phyloP scores from a whole-genome alignment of 306 rosid genomes.

The Begonia fuchsioides region DNA sequence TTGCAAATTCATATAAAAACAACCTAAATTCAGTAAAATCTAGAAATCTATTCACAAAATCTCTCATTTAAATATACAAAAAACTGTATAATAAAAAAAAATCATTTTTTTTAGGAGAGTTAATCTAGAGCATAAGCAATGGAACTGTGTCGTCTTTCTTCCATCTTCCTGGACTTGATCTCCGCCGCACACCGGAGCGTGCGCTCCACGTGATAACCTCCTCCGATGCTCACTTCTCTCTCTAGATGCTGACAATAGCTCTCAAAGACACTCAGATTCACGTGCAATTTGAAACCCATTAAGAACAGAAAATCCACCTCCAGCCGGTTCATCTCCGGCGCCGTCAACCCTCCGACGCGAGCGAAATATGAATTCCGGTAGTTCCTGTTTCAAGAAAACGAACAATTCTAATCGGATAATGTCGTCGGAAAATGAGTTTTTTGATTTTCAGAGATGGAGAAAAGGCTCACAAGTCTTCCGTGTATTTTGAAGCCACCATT shows the following conservation, averaged over 20 bases:
- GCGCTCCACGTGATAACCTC: constrained; percentile 79
- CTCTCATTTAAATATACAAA: no score
- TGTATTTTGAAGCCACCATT: constrained; percentile 91
- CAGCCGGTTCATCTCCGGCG: constrained; percentile 56
- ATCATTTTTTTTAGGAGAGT: not conserved
- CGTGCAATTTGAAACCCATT: constrained; percentile 88
- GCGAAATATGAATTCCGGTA: constrained; percentile 80
- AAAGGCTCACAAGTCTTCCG: constrained; percentile 76
- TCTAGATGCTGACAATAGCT: constrained; percentile 84
- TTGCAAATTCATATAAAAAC: no score
- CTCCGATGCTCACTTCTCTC: constrained; percentile 92
- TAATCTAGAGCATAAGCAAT: constrained; percentile 45
- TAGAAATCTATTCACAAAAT: not conserved
- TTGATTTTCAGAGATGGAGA: no score
- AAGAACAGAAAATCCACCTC: constrained; percentile 80
- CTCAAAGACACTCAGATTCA: constrained; percentile 92
- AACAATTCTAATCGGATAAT: not conserved
- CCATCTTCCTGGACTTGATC: constrained; percentile 44
- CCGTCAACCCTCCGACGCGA: constrained; percentile 73
- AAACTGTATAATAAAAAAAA: no score
- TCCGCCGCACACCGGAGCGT: constrained; percentile 77
- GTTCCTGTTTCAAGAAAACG: constrained; percentile 37
- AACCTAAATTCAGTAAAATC: no score
- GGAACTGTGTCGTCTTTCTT: constrained; percentile 31
- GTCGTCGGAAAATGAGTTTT: no score